Evolutionary conservation across 257 asterid genomes (phyloP).

Genomic region (Cruciata laevipes): DNA sequence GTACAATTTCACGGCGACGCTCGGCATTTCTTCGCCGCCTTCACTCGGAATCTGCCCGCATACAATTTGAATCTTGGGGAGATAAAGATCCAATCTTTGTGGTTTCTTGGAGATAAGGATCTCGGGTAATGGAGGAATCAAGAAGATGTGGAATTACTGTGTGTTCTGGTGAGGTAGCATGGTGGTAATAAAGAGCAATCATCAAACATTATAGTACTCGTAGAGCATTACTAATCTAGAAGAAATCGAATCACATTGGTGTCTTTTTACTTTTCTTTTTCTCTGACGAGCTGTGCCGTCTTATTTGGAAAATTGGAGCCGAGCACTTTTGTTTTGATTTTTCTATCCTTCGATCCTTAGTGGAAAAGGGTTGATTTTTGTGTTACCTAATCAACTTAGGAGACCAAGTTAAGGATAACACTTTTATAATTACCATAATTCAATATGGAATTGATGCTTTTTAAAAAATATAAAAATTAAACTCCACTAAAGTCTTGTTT

Average conservation of each 20-base stretch:
- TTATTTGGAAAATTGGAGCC: background rate
- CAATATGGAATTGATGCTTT: background rate
- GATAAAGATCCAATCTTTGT: background rate
- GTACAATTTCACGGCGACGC: constrained; percentile 82
- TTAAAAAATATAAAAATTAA: too few species aligned
- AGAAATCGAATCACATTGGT: background rate
- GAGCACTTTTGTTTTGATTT: background rate
- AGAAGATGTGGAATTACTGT: background rate
- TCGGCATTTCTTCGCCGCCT: constrained; percentile 59
- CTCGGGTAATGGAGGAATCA: constrained; percentile 5
- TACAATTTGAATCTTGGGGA: background rate
- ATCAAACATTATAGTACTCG: background rate
- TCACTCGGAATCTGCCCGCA: constrained; percentile 14
- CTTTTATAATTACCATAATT: background rate
- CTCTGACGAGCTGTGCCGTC: constrained; percentile 1
- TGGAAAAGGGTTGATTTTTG: background rate
- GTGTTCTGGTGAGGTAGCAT: background rate
- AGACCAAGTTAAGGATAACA: background rate
- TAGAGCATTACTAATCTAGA: background rate
- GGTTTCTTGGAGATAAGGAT: background rate
- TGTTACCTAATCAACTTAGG: background rate
- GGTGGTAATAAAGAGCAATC: constrained; percentile 4
- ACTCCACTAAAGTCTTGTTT: too few species aligned
- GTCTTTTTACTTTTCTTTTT: background rate
- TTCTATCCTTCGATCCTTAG: background rate